Evolutionary conservation across 768 basidiomycete species (phyloP), one percentile per base, ranked within the genome.

Genomic region (Auriscalpium microsporum): DNA sequence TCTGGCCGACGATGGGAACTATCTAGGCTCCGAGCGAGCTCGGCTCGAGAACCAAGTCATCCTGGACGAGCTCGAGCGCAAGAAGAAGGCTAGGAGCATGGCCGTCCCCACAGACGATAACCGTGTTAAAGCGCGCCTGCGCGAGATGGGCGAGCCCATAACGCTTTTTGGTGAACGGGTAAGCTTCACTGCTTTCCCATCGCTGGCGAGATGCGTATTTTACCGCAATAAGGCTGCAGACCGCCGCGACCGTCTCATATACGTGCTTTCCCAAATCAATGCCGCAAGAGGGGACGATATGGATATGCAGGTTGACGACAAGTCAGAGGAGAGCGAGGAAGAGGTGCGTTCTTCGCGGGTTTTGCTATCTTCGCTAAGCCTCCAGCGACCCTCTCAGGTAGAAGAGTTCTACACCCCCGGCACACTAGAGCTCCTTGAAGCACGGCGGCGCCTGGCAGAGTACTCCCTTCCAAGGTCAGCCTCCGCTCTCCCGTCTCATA

Each of bases 81-180:
- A 95, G 79, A 96, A 96, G 77, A 87, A 92, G 64, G 88, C 94
- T 11, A 80, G 96, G 60, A 86, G 78, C 57, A 81, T 97, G 72
- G 96, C 94, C 8, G 93, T 98, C 10, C 96, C 96, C 8, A 99
- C 96, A 8, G 95, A 98, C 70, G 96, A 98, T 71, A 87, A 83
- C 65, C 86, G 88, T 61, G 96, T 99, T 64, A 88, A 87, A 67
- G 84, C 86, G 40, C 78, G 90, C 55, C 76, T 99, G 56, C 78
- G 96, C 55, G 92, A 95, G 72, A 85, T 96, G 63, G 94, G 92
- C 40, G 92, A 99, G 69, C 96, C 96, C 40, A 94, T 98, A 65
- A 97, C 94, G 6, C 78, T 98, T 28, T 99, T 98, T 63, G 96
- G 94, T 60, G 96, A 98, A 80, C 85, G 93, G 56, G 94, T 96